Conservation (phyloP, 164 flowering plant genomes). For the Liquidambar formosana region DNA sequence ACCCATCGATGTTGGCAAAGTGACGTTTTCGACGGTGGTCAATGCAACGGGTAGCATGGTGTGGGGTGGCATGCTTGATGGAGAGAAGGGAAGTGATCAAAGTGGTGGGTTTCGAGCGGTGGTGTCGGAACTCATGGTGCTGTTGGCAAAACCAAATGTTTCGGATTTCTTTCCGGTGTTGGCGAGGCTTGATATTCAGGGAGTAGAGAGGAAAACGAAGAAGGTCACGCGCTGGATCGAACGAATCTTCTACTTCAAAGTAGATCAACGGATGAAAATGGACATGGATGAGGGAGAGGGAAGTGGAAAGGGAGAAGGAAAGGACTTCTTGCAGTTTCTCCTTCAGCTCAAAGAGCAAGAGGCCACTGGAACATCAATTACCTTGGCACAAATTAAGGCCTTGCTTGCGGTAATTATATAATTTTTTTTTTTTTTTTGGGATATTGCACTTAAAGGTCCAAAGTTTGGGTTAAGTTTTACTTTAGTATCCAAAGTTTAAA, state of each 20-base stretch:
- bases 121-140: background rate
- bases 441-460: too few relatives aligned
- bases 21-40: background rate
- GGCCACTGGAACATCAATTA: slow-evolving; percentile 14
- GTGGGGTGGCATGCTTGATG: slow-evolving; percentile 27
- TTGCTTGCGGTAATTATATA: slow-evolving; percentile 24
- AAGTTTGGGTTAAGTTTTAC: too few relatives aligned
- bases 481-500: too few relatives aligned
- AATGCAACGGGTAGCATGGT: slow-evolving; percentile 15
- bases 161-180: slow-evolving; percentile 32
- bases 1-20: slow-evolving; percentile 16
- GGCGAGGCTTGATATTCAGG: slow-evolving; percentile 32
- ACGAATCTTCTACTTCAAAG: slow-evolving; percentile 10
- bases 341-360: slow-evolving; percentile 19
- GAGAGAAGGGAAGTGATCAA: background rate
- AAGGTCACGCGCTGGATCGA: slow-evolving; percentile 1
- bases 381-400: slow-evolving; percentile 26
- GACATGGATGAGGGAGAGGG: background rate
- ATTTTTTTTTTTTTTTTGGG: background rate
- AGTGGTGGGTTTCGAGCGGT: background rate
- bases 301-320: background rate
- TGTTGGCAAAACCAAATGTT: slow-evolving; percentile 23
- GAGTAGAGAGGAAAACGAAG: slow-evolving; percentile 19
- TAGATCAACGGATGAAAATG: slow-evolving; percentile 12
- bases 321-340: slow-evolving; percentile 32